Evolutionary conservation across 2,329 filamentous ascomycete species (phyloP), one percentile per base, ranked within the genome.

Genomic region (Sordariomycetes sp.): DNA sequence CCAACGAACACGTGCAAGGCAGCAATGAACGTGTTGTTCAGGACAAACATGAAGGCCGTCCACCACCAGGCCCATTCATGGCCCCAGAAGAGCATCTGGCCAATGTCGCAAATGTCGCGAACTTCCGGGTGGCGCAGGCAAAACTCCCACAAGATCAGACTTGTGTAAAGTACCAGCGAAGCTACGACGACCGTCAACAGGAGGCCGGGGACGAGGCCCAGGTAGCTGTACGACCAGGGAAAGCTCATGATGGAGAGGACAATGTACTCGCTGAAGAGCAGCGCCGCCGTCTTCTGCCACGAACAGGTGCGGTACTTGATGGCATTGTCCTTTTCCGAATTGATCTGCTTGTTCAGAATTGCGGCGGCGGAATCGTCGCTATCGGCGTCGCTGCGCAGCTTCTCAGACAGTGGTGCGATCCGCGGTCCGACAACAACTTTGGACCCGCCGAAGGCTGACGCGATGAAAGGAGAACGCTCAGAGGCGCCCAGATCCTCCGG

Each of bases 181-280:
- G 88, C 86, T 38, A 93, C 72, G 20, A 90, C 72, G 3, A 83
- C 68, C 0, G 88, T 94, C 51, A 94, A 54, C 41, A 94, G 90
- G 35, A 95, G 57, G 17, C 68, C 87, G 0, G 88, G 87, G 1
- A 94, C 85, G 12, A 95, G 70, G 7, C 88, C 88, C 7, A 95
- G 72, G 19, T 90, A 64, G 28, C 86, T 85, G 58, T 95, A 95
- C 0, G 86, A 94, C 72, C 84, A 94, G 0, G 88, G 88, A 46
- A 95, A 95, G 33, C 85, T 93, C 87, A 95, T 94, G 53, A 94
- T 94, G 38, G 75, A 54, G 59, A 95, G 63, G 55, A 86, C 94
- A 39, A 95, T 95, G 56, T 95, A 95, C 65, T 95, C 88, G 33
- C 86, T 92, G 61, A 95, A 94, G 33, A 95, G 75, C 46, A 94